phyloP scores from a whole-genome alignment of 176 grass and related monocot species.

The Dactylis glomerata region DNA sequence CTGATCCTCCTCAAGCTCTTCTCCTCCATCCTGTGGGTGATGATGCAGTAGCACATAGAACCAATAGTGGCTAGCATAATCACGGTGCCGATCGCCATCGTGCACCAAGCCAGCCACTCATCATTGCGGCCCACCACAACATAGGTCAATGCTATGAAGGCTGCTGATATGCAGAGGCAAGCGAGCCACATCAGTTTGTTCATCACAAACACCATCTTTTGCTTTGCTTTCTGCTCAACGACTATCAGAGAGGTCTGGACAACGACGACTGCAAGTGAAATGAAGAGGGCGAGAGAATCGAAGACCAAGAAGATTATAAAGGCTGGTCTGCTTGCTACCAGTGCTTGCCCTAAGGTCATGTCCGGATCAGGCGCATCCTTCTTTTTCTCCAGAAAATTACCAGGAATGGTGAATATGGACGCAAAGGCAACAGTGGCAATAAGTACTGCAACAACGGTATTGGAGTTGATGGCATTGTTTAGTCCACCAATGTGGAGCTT shows the following conservation, averaged over 20 bases:
- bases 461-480: slow-evolving; percentile 96
- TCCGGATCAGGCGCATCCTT: not conserved
- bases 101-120: slow-evolving; percentile 87
- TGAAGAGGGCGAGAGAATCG: slow-evolving; percentile 83
- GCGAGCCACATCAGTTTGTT: slow-evolving; percentile 99
- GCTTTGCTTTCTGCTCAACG: slow-evolving; percentile 92
- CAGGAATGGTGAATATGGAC: slow-evolving; percentile 87
- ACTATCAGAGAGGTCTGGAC: slow-evolving; percentile 95
- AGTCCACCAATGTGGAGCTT: slow-evolving; percentile 92
- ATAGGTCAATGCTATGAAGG: slow-evolving; percentile 88
- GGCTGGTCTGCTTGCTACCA: slow-evolving; percentile 56
- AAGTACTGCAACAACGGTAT: slow-evolving; percentile 89
- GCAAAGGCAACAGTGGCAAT: slow-evolving; percentile 96
- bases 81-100: slow-evolving; percentile 74
- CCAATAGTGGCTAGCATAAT: slow-evolving; percentile 81
- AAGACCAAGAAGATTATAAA: slow-evolving; percentile 92
- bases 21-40: slow-evolving; percentile 80
- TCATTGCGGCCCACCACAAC: slow-evolving; percentile 68
- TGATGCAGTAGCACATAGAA: slow-evolving; percentile 82
- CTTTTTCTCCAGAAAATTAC: slow-evolving; percentile 41
- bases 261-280: slow-evolving; percentile 78
- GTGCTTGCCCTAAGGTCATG: slow-evolving; percentile 72
- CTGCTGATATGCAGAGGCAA: slow-evolving; percentile 77
- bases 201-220: slow-evolving; percentile 95
- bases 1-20: slow-evolving; percentile 84